Base-by-base conservation (phyloP, 495 filamentous ascomycete genomes). In the Tuber microsphaerosporum region DNA sequence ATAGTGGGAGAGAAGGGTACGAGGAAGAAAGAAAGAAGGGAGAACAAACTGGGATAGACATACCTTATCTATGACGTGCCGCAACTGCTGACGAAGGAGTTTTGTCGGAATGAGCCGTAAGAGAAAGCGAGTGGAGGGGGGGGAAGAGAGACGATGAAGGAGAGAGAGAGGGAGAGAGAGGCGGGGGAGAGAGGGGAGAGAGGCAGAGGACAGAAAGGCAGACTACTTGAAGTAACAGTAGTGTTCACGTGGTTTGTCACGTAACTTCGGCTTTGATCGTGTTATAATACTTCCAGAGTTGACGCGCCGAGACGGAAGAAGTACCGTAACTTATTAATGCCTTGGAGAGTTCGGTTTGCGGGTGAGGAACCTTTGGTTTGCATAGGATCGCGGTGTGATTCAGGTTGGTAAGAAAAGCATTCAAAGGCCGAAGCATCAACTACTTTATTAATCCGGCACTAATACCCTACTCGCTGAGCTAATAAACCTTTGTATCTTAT, bases 31-130 rank as follows among this genome's bases (percentile, higher is more conserved):
- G 72, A 70, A 46, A 75, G 71, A 72, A 71, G 73, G 68, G 73
- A 81, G 72, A 48, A 75, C 71, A 76, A 79, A 45, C 74, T 81
- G 48, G 75, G 72, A 75, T 79, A 73, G 77, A 48, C 73, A 71
- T 76, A 70, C 74, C 74, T 77, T 82, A 78, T 81, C 77, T 78
- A 79, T 79, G 77, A 79, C 77, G 77, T 79, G 77, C 73, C 70
- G 73, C 72, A 65, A 65, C 56, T 14, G n/a, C 56, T 31, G 34
- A 71, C 9, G 70, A 42, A 71, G 43, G 31, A 19, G 9, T 41
- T 26, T 71, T 41, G 20, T 20, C 39, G 34, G 43, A 44, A 71
- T 41, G n/a, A 44, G n/a, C 39, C 31, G 43, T 22, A 31, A 37
- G 70, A 41, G 43, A 44, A n/a, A 71, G 43, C 20, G 70, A 71